A percentile compares a stretch with the other conserved stretches of the same genome.
Evolutionary conservation across 2,329 filamentous ascomycete genomes (phyloP).

Genomic region (Penicillium crustosum): DNA sequence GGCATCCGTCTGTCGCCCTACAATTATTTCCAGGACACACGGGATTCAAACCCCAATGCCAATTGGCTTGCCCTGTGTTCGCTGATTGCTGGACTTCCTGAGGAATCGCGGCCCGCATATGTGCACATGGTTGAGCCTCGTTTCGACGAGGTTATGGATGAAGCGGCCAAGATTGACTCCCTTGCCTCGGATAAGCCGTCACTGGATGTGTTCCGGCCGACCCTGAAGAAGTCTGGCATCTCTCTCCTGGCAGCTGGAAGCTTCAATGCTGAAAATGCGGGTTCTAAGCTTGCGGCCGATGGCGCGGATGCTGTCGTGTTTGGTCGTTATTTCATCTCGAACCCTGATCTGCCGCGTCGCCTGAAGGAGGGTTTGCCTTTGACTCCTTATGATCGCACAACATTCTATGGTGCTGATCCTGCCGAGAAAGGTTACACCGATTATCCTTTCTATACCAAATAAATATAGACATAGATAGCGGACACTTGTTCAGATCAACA

Average conservation of each 20-base stretch:
- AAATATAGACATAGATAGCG: background rate
- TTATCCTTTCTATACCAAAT: conserved; percentile 35
- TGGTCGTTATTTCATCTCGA: conserved; percentile 46
- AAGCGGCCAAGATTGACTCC: conserved; percentile 46
- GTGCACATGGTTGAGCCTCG: conserved; percentile 52
- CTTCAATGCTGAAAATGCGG: conserved; percentile 26
- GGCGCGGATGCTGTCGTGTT: conserved; percentile 34
- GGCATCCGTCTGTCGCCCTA: conserved; percentile 63
- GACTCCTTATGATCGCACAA: conserved; percentile 40
- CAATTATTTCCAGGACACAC: conserved; percentile 58
- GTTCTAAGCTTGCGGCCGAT: conserved; percentile 18
- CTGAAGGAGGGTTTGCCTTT: conserved; percentile 39
- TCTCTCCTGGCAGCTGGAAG: conserved; percentile 36
- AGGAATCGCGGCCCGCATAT: conserved; percentile 41
- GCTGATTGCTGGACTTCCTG: conserved; percentile 40
- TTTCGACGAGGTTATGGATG: conserved; percentile 50
- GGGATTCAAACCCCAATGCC: conserved; percentile 46
- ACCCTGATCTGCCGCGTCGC: conserved; percentile 45
- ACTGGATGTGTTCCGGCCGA: conserved; percentile 44
- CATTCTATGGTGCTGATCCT: conserved; percentile 42
- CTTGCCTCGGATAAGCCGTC: conserved; percentile 34
- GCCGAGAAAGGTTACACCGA: conserved; percentile 40
- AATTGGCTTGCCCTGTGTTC: conserved; percentile 50
- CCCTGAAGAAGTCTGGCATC: conserved; percentile 43
- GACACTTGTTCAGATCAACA: background rate